Evolutionary conservation across 1,284 basidiomycete genomes (phyloP).

Genomic region (Rhodotorula sp.): DNA sequence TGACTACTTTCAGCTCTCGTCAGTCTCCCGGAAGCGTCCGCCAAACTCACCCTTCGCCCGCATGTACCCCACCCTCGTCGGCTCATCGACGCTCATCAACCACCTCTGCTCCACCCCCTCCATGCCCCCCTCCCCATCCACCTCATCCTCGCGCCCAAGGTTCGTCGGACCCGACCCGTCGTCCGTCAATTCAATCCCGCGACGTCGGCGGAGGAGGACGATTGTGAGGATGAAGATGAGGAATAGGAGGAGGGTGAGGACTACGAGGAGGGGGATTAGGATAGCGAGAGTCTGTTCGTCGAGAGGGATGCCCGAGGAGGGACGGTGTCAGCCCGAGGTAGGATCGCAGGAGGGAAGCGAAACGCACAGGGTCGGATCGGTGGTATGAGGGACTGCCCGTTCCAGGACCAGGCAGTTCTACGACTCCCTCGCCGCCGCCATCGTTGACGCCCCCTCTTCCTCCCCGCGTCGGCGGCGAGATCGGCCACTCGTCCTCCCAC

Average conservation of each 20-base stretch:
- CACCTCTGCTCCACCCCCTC: constrained; percentile 87
- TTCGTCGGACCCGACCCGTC: constrained; percentile 82
- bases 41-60: constrained; percentile 79
- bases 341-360: neutral
- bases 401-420: neutral
- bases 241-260: constrained; percentile 88
- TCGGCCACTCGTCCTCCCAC: too few relatives aligned
- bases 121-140: constrained; percentile 77
- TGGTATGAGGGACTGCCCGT: neutral
- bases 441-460: neutral
- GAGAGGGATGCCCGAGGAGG: neutral
- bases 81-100: constrained; percentile 78
- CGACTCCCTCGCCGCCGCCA: neutral
- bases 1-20: neutral
- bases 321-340: neutral
- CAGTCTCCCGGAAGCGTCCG: too few relatives aligned
- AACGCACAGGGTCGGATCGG: neutral
- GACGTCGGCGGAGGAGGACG: constrained; percentile 66
- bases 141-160: constrained; percentile 75
- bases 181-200: constrained; percentile 55
- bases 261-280: constrained; percentile 84
- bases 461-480: too few relatives aligned
- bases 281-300: constrained; percentile 48
- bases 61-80: constrained; percentile 67
- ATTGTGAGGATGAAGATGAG: constrained; percentile 84